Base-by-base conservation (phyloP, 169 alveolate genomes). In the Plasmodium fragile region DNA sequence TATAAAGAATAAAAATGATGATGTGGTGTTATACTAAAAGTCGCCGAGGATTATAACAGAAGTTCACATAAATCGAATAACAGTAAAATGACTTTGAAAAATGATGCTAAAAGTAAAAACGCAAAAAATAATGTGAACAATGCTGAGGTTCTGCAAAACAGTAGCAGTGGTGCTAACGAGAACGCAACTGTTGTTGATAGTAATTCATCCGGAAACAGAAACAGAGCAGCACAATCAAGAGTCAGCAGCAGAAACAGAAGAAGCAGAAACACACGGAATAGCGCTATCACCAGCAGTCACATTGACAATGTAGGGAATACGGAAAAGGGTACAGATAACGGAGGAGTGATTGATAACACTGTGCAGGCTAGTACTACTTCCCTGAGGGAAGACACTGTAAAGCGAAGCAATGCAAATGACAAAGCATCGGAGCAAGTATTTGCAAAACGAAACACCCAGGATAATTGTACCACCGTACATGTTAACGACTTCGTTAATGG, bases 81-180 rank as follows among this genome's bases (percentile, higher is more conserved):
- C 18, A 39, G 71, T 52, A 85, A 85, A 73, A 85, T 85, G 83
- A 7, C 18, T 25, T 52, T 85, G 28, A 77, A 75, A 65, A 77
- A 85, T 18, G 69, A 73, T 34, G 75, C 28, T 3, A 85, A 34
- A 52, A 81, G 2, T 81, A 52, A 52, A n/a, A 81, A 81, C 41
- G 41, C 3, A 81, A 81, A 81, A 52, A 25, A 1, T 52, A 81
- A 55, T 55, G 18, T 30, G n/a, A 55, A 81, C 18, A 71, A 4
- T 55, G 13, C 72, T 49, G 59, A 2, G 36, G 41, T 13, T 81
- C n/a, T n/a, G n/a, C 25, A 25, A 7, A 4, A 81, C 39, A 43
- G 39, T 18, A 52, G 22, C 22, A 53, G 73, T 59, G 28, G 36
- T 22, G 8, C 8, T 59, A 22, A 36, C 10, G n/a, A 10, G 13